Evolutionary conservation across 805 yeast genomes (phyloP).

Genomic region (Hagleromyces aurorensis): DNA sequence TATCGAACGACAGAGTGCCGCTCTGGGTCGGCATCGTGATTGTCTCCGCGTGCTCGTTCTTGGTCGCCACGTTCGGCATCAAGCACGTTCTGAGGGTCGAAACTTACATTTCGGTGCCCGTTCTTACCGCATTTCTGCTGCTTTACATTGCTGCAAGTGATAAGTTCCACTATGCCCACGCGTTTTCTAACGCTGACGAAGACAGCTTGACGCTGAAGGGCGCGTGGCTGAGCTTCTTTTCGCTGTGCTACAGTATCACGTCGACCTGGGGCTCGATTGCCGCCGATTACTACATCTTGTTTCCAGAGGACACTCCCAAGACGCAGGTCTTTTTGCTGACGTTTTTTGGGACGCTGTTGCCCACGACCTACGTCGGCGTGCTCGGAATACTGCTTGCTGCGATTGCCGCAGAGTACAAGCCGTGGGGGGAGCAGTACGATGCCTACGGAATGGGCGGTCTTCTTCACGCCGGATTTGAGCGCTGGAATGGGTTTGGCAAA

Average conservation of each 20-base stretch:
- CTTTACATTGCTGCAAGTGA: conserved; percentile 56
- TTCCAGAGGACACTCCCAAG: conserved; percentile 65
- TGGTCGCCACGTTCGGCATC: conserved; percentile 73
- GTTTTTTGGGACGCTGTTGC: conserved; percentile 56
- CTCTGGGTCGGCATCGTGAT: conserved; percentile 68
- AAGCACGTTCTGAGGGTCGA: conserved; percentile 63
- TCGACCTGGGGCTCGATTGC: conserved; percentile 88
- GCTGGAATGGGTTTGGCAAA: conserved; percentile 74
- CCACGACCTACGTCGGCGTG: conserved; percentile 69
- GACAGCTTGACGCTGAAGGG: conserved; percentile 44
- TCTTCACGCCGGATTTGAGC: conserved; percentile 50
- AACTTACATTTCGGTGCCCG: conserved; percentile 59
- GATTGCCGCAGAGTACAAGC: conserved; percentile 48
- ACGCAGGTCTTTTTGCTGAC: conserved; percentile 50
- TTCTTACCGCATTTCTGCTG: conserved; percentile 55
- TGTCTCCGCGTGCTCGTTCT: conserved; percentile 53
- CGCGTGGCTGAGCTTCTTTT: conserved; percentile 64
- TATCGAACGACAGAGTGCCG: conserved; percentile 60
- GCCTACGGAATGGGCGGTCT: conserved; percentile 69
- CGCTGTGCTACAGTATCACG: conserved; percentile 68
- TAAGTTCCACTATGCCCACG: conserved; percentile 32
- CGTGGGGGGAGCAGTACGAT: conserved; percentile 52
- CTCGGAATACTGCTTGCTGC: conserved; percentile 66
- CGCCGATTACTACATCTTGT: conserved; percentile 72
- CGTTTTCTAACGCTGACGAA: conserved; percentile 30